These are phyloP conservation scores for Pythium rishiriense DNA, from an alignment of 352 stramenopile genomes.

Conservation along the genomic window DNA sequence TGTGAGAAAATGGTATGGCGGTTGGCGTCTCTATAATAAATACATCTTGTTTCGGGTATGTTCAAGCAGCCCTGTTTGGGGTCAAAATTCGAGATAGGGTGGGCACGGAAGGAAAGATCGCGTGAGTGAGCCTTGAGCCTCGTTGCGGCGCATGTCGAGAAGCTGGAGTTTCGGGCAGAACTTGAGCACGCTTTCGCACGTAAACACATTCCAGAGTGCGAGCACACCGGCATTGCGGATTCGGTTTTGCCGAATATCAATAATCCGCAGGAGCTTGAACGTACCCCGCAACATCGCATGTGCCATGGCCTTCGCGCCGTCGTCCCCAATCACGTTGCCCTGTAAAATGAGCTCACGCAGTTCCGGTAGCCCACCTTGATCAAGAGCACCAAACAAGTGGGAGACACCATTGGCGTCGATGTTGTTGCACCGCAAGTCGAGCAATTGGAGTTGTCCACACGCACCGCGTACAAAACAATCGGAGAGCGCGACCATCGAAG, in stretches of 20 bases:
- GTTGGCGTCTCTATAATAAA: neutral
- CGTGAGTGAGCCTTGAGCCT: constrained; percentile 47
- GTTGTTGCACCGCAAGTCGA: constrained; percentile 70
- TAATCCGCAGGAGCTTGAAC: constrained; percentile 36
- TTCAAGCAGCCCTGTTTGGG: neutral
- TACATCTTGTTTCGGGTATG: neutral
- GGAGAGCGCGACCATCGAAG: constrained; percentile 45
- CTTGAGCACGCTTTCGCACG: constrained; percentile 41
- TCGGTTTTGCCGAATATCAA: constrained; percentile 66
- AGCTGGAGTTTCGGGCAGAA: constrained; percentile 65
- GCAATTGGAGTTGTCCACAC: constrained; percentile 48
- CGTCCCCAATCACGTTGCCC: constrained; percentile 61
- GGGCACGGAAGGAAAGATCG: constrained; percentile 58
- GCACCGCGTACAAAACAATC: constrained; percentile 58
- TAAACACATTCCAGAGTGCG: constrained; percentile 75
- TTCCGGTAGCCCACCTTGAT: constrained; percentile 51
- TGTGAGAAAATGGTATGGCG: no score
- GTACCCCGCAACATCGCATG: constrained; percentile 61
- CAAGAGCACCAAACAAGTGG: constrained; percentile 43
- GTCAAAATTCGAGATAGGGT: constrained; percentile 52
- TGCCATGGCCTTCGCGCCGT: constrained; percentile 50
- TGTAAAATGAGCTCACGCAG: constrained; percentile 51
- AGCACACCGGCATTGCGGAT: constrained; percentile 61
- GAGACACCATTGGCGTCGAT: constrained; percentile 46
- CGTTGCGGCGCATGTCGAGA: constrained; percentile 66